Evolutionary conservation across 2,329 filamentous ascomycete species (phyloP), one percentile per base, ranked within the genome.

Genomic region (Chaetomiaceae sp.): DNA sequence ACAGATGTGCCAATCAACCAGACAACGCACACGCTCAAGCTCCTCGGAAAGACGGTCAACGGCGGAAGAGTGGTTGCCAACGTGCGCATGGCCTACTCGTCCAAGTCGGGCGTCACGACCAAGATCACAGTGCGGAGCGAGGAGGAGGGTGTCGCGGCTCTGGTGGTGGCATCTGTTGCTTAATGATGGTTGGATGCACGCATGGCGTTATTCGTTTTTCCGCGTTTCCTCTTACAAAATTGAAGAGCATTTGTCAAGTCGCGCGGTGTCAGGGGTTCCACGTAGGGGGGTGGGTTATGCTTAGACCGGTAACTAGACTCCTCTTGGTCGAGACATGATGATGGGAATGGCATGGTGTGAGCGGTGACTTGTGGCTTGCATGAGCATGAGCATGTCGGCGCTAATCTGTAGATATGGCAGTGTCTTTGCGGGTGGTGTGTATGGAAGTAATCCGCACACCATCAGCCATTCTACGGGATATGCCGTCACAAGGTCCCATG

Each of bases 111-210:
- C 46, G 90, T 97, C 21, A 96, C 93, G 52, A 95, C 92, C 64
- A 97, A 97, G 81, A 89, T 99, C 62, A 87, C 86, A 46, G 88
- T 92, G 55, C 81, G 93, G 66, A 87, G 87, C 68, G 93, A 99
- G 69, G 93, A 99, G 71, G 89, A 93, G 66, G 89, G 89, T 50
- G 83, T 99, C 64, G 90, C 93, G 55, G 79, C 83, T 54, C 76
- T 95, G 68, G 82, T 97, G 54, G 80, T 96, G 66, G 87, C 83
- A 60, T 90, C 89, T 62, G 84, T 96, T 67, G 85, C 87, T 67
- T 95, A 81, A 78, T 69, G 48, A 50, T 30, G 27, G 31, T 44
- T 44, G 51, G 30, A 41, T 48, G 31, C 40, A 53, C 45, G 53
- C 53, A 58, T 51, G 57, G 56, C 58, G 54, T 60, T 62, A 51